Evolutionary conservation across 2,329 filamentous ascomycete species (phyloP), one percentile per base, ranked within the genome.

Genomic region (Neopestalotiopsis sp.): DNA sequence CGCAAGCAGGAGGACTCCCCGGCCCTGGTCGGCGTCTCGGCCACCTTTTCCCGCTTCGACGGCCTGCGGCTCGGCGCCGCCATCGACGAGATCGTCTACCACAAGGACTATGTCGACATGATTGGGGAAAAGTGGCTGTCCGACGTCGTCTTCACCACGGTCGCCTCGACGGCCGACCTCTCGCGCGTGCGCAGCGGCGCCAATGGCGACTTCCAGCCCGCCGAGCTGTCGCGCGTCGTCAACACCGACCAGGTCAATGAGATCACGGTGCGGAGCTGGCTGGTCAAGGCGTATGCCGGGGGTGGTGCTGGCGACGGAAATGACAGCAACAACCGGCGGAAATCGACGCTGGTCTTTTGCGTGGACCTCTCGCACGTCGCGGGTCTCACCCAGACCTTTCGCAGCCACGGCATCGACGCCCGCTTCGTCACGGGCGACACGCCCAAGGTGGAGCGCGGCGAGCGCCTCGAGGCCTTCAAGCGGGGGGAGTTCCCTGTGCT

Each of bases 21-120:
- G 0, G 88, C 90, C 20, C 84, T 99, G 14, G 91, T 99, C 13
- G 96, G 96, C 4, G 95, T 99, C 3, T 98, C 95, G 10, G 96
- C 96, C 3, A 92, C 90, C 0, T 87, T 92, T 69, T 90, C 89
- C 12, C 84, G 95, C 62, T 94, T 94, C 69, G 95, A 98, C 76
- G 95, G 95, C 0, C 82, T 97, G 40, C 90, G 89, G 69, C 85
- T 98, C 1, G 95, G 95, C 1, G 86, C 91, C 13, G 95, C 92
- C 40, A 96, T 98, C 74, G 95, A 98, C 74, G 92, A 97, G 76
- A 97, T 98, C 70, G 95, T 98, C 62, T 98, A 97, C 75, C 95
- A 98, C 79, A 96, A 94, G 80, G 86, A 89, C 74, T 89, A 88
- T 67, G 81, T 90, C 66, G 87, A 89, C 71, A 90, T 90, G 87